These are phyloP conservation scores for Lasiodiplodia gonubiensis DNA, from an alignment of 2,329 filamentous ascomycete genomes.

Conservation along the genomic window DNA sequence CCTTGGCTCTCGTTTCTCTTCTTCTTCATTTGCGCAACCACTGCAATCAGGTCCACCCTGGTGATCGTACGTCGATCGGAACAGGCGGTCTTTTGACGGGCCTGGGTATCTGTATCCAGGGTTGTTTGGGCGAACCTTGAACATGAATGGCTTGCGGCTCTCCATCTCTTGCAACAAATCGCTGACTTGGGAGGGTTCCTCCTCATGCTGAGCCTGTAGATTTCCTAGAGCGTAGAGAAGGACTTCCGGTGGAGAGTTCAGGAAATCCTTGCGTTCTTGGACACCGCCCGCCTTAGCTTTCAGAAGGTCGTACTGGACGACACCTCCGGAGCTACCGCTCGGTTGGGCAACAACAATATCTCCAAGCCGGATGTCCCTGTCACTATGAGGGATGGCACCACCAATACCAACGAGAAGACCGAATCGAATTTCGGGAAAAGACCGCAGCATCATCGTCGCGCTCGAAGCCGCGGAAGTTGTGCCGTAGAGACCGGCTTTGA, in stretches of 20 bases:
- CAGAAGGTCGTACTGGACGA: neutral
- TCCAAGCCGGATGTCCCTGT: neutral
- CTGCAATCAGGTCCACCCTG: neutral
- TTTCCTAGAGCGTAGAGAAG: neutral
- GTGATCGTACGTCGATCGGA: neutral
- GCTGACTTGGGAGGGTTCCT: neutral
- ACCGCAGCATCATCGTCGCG: neutral
- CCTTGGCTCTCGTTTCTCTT: neutral
- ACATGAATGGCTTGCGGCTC: neutral
- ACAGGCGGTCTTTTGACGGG: neutral
- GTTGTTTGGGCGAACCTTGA: no score
- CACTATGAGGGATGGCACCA: neutral
- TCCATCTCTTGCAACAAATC: neutral
- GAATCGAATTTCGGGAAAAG: neutral
- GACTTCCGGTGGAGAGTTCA: neutral
- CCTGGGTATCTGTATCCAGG: neutral
- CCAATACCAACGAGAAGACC: neutral
- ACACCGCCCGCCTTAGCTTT: neutral
- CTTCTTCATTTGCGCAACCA: neutral
- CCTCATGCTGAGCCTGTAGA: rapidly evolving
- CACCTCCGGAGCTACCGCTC: neutral
- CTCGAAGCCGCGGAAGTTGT: neutral
- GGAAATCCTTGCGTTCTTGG: neutral
- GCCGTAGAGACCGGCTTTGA: neutral
- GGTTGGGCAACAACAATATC: neutral